Evolutionary conservation across 208 protist species (phyloP).

Genomic region (Leptomonas pyrrhocoris): DNA sequence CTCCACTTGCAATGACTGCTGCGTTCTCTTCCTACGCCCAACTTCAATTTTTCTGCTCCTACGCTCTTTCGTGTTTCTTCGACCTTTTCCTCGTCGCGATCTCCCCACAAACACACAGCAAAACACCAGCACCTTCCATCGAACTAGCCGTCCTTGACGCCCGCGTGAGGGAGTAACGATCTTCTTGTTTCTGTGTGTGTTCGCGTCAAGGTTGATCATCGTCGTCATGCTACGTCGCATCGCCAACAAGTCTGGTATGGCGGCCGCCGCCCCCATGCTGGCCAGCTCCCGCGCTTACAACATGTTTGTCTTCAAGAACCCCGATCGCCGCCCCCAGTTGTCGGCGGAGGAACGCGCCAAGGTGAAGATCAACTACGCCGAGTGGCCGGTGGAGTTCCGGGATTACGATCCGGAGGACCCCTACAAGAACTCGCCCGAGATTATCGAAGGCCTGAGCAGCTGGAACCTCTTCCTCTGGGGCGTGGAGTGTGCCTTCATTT

Average conservation of each 20-base stretch:
- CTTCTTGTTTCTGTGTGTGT: constrained; percentile 16
- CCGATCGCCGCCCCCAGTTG: constrained; percentile 88
- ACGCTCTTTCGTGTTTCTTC: too few species aligned
- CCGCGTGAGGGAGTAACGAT: not conserved
- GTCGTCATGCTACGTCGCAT: constrained; percentile 75
- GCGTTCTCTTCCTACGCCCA: too few species aligned
- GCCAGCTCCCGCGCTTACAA: constrained; percentile 75
- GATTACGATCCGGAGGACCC: constrained; percentile 92
- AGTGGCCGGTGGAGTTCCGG: constrained; percentile 92
- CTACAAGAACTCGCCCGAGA: constrained; percentile 90
- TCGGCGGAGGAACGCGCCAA: constrained; percentile 86
- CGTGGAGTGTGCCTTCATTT: constrained; percentile 88
- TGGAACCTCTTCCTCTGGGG: constrained; percentile 91
- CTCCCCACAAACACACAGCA: too few species aligned
- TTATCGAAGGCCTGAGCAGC: constrained; percentile 88
- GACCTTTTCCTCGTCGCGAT: too few species aligned
- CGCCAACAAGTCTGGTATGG: constrained; percentile 44
- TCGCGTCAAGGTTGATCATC: constrained; percentile 1
- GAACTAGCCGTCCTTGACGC: too few species aligned
- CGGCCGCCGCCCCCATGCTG: constrained; percentile 45
- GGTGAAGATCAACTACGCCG: constrained; percentile 87
- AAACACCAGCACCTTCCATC: too few species aligned
- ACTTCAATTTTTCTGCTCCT: too few species aligned
- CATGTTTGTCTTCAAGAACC: constrained; percentile 88
- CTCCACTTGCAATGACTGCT: too few species aligned